Percentiles rank a stretch among this genome's conserved stretches.
Evolutionary conservation across 148 eudicot species (phyloP).

Genomic region (Selenicereus undatus): DNA sequence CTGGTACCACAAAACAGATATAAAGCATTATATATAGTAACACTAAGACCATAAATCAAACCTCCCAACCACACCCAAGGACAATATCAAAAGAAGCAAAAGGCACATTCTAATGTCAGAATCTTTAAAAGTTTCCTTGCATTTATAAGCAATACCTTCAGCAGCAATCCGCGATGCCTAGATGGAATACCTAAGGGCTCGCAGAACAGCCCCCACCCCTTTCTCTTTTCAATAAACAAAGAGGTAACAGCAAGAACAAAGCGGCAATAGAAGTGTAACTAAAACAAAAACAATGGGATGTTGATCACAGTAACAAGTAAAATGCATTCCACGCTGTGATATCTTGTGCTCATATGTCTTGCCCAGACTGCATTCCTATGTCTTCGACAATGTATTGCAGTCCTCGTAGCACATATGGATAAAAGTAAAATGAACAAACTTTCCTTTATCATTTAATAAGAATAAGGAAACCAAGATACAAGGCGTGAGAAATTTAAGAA

Average conservation of each 20-base stretch:
- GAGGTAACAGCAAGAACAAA: not conserved
- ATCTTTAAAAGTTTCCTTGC: not conserved
- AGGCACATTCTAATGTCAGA: not conserved
- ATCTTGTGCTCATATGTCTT: not conserved
- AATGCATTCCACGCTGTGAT: slow-evolving; percentile 3
- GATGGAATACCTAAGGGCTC: not conserved
- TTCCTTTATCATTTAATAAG: slow-evolving; percentile 15
- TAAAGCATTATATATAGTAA: not conserved
- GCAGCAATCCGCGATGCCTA: not conserved
- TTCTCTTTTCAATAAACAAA: not conserved
- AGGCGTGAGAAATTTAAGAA: slow-evolving; percentile 16
- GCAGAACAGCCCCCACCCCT: not conserved
- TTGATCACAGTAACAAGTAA: not conserved
- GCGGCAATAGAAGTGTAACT: not conserved
- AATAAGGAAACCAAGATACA: slow-evolving; percentile 16
- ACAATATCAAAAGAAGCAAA: not conserved
- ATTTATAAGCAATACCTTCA: not conserved
- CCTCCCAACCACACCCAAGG: not conserved
- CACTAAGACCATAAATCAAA: not conserved
- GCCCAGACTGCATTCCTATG: not conserved
- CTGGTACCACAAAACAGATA: not conserved
- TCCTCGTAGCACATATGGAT: slow-evolving; percentile 2
- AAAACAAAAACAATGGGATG: not conserved
- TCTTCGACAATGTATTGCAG: slow-evolving; percentile 4
- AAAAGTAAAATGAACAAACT: not conserved